Percentiles rank a stretch among this genome's conserved stretches.
Evolutionary conservation across 225 moss, liverwort and hornwort species (phyloP).

Genomic region (Physcomitrellopsis africana): DNA sequence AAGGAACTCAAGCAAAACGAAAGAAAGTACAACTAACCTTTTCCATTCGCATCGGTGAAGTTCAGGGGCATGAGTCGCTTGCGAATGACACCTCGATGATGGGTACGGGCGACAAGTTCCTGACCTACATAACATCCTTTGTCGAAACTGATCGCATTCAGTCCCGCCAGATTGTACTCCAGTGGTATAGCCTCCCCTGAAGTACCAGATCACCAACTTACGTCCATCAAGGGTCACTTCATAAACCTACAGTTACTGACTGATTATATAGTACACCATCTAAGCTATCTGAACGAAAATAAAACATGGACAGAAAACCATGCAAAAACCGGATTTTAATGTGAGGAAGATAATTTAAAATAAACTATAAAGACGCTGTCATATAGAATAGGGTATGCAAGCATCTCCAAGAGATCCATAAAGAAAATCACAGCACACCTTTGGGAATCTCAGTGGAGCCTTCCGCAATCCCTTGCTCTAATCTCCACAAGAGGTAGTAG

Average conservation of each 20-base stretch:
- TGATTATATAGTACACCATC: background rate
- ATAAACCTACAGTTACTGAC: background rate
- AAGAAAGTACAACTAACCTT: slow-evolving; percentile 53
- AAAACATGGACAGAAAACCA: background rate
- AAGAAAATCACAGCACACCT: slow-evolving; percentile 42
- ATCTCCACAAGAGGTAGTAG: slow-evolving; percentile 73
- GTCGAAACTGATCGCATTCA: slow-evolving; percentile 80
- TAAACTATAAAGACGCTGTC: background rate
- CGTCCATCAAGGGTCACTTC: slow-evolving; percentile 9
- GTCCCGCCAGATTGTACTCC: slow-evolving; percentile 80
- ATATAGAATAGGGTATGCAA: background rate
- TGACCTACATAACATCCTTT: slow-evolving; percentile 88
- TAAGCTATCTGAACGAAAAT: background rate
- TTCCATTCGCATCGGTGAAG: slow-evolving; percentile 69
- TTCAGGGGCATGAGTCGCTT: slow-evolving; percentile 84
- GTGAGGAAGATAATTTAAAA: background rate
- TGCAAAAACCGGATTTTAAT: background rate
- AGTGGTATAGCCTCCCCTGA: slow-evolving; percentile 81
- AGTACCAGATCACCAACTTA: background rate
- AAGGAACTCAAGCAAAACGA: background rate
- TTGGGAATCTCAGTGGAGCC: slow-evolving; percentile 74
- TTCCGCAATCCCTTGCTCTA: slow-evolving; percentile 82
- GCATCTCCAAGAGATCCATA: background rate
- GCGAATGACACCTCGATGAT: slow-evolving; percentile 89
- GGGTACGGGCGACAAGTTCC: slow-evolving; percentile 81